A percentile compares a stretch with the other conserved stretches of the same genome.
These are phyloP conservation scores for Colletotrichum chlorophyti DNA, from an alignment of 2,329 filamentous ascomycete species.

Conservation along the genomic window DNA sequence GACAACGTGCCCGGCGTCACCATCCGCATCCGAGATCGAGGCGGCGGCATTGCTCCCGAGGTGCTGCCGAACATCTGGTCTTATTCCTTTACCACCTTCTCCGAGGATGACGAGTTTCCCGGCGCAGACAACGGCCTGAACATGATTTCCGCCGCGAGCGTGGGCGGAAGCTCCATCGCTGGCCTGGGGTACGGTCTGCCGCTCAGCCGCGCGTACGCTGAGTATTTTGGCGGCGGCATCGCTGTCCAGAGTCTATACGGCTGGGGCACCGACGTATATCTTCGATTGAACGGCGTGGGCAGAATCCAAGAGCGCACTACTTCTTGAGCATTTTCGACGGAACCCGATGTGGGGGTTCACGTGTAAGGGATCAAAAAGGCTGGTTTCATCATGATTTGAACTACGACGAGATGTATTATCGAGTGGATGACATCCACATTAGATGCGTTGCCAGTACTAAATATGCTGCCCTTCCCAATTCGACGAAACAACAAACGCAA, in stretches of 20 bases:
- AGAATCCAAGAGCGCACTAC: conserved; percentile 49
- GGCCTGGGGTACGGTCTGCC: conserved; percentile 93
- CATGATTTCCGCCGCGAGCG: conserved; percentile 74
- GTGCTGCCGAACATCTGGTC: conserved; percentile 91
- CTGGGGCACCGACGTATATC: conserved; percentile 81
- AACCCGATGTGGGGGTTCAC: too few species aligned
- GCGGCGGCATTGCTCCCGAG: conserved; percentile 87
- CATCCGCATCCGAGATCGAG: conserved; percentile 93
- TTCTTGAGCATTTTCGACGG: background rate
- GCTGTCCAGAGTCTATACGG: conserved; percentile 94
- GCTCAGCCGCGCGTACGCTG: conserved; percentile 89
- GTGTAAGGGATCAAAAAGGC: too few species aligned
- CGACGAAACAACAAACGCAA: background rate
- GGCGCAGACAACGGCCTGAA: conserved; percentile 69
- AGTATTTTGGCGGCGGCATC: conserved; percentile 97
- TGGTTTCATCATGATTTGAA: too few species aligned
- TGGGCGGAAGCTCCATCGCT: conserved; percentile 83
- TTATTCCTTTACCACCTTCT: conserved; percentile 96
- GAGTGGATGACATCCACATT: conserved; percentile 14
- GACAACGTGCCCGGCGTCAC: conserved; percentile 84
- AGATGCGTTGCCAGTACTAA: background rate
- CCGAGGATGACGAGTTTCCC: conserved; percentile 58
- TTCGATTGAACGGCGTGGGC: conserved; percentile 68
- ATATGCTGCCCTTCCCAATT: conserved; percentile 7
- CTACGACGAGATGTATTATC: conserved; percentile 25